These are phyloP conservation scores for Colletotrichum sidae DNA, from an alignment of 2,329 filamentous ascomycete species.

Conservation along the genomic window DNA sequence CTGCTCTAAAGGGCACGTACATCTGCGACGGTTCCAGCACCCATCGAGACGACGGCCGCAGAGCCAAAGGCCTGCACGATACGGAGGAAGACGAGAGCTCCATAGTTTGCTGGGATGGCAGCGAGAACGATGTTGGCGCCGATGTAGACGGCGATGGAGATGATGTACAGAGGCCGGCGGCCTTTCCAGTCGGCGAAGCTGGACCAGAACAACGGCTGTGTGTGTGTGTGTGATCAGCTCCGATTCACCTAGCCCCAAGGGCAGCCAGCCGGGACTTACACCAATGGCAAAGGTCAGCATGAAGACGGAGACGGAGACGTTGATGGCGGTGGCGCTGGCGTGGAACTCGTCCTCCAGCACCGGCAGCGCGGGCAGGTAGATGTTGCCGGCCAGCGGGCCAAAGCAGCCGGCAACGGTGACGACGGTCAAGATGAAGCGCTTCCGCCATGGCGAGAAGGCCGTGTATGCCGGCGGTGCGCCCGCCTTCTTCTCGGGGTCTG, in stretches of 20 bases:
- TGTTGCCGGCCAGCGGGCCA: slow-evolving; percentile 55
- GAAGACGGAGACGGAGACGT: slow-evolving; percentile 57
- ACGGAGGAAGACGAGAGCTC: slow-evolving; percentile 51
- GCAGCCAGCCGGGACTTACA: slow-evolving; percentile 38
- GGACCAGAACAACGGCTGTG: slow-evolving; percentile 54
- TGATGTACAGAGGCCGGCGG: slow-evolving; percentile 53
- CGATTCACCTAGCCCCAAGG: neutral
- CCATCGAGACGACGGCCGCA: slow-evolving; percentile 55
- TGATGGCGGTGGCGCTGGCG: slow-evolving; percentile 49
- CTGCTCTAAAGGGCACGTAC: slow-evolving; percentile 24
- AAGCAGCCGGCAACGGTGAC: slow-evolving; percentile 56
- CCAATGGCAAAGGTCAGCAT: slow-evolving; percentile 56
- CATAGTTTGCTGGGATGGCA: slow-evolving; percentile 50
- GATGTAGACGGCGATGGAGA: slow-evolving; percentile 53
- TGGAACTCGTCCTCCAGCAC: slow-evolving; percentile 52
- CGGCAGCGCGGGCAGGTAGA: slow-evolving; percentile 55
- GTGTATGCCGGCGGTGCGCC: slow-evolving; percentile 46
- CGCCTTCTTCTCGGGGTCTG: slow-evolving; percentile 37
- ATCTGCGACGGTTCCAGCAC: slow-evolving; percentile 57
- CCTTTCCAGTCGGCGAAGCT: slow-evolving; percentile 53
- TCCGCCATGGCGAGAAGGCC: slow-evolving; percentile 49
- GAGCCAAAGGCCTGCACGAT: slow-evolving; percentile 56
- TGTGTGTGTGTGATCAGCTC: neutral
- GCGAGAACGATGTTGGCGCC: slow-evolving; percentile 53
- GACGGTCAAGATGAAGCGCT: slow-evolving; percentile 51